Percentiles rank a stretch among this genome's conserved stretches.
phyloP scores from a whole-genome alignment of 2,329 filamentous ascomycete species.

The Nigrospora osmanthi region DNA sequence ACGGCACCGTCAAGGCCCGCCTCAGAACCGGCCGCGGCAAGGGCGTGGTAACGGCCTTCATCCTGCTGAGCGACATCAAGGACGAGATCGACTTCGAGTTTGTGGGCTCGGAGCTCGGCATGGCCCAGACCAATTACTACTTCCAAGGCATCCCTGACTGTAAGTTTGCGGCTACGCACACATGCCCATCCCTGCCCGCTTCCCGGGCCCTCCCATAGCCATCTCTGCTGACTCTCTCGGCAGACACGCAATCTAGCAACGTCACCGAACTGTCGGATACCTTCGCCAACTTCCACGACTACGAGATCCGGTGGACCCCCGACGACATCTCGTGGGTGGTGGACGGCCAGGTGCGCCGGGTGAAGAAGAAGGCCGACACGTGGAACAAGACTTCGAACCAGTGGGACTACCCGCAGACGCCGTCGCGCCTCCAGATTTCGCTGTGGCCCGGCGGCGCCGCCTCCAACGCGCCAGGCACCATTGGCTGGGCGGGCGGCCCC shows the following conservation, averaged over 20 bases:
- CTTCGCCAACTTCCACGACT: slow-evolving; percentile 74
- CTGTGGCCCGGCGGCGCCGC: slow-evolving; percentile 88
- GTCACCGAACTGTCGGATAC: slow-evolving; percentile 58
- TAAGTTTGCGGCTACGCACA: slow-evolving; percentile 36
- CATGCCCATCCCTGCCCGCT: slow-evolving; percentile 7
- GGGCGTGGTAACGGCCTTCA: slow-evolving; percentile 96
- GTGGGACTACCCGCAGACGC: slow-evolving; percentile 87
- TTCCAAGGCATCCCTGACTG: slow-evolving; percentile 89
- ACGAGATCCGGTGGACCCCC: slow-evolving; percentile 88
- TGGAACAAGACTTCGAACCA: slow-evolving; percentile 78
- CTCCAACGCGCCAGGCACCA: slow-evolving; percentile 73
- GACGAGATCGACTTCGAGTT: slow-evolving; percentile 99
- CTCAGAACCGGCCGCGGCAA: slow-evolving; percentile 77
- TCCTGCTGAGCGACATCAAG: slow-evolving; percentile 89
- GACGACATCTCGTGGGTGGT: slow-evolving; percentile 82
- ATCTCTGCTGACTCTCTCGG: too few species aligned
- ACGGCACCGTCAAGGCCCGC: slow-evolving; percentile 81
- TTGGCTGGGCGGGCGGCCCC: slow-evolving; percentile 83
- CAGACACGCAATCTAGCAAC: slow-evolving; percentile 71
- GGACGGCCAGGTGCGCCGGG: slow-evolving; percentile 71
- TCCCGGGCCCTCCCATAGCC: not conserved
- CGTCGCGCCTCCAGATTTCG: slow-evolving; percentile 83
- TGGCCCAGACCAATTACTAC: slow-evolving; percentile 92
- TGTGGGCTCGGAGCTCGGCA: slow-evolving; percentile 69
- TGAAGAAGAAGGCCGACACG: slow-evolving; percentile 67